A percentile compares a stretch with the other conserved stretches of the same genome.
Evolutionary conservation across 306 rosid species (phyloP).

Genomic region (Rosa lucieae): DNA sequence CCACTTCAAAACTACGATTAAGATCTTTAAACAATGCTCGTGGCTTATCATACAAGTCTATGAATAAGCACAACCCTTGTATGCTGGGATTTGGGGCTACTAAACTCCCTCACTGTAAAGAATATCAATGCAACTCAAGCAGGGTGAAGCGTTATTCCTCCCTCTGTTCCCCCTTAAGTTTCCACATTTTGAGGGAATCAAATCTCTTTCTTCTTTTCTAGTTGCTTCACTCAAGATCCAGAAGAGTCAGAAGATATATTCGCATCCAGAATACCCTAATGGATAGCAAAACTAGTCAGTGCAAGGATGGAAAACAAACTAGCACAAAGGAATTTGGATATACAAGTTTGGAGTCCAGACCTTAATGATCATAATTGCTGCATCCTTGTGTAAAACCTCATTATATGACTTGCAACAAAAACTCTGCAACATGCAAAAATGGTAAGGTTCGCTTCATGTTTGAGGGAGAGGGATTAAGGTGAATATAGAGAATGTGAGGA

Average conservation of each 20-base stretch:
- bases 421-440: conserved; percentile 50
- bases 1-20: background rate
- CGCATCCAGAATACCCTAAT: conserved; percentile 74
- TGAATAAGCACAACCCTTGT: background rate
- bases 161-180: background rate
- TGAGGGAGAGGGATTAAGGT: background rate
- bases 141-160: background rate
- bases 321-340: conserved; percentile 21
- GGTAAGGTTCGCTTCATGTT: conserved; percentile 1
- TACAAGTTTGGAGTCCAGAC: conserved; percentile 35
- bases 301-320: conserved; percentile 18
- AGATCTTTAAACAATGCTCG: no score
- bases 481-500: conserved; percentile 15
- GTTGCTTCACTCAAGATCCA: conserved; percentile 13
- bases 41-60: background rate
- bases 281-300: conserved; percentile 31
- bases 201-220: background rate
- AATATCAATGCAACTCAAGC: background rate
- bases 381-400: conserved; percentile 83
- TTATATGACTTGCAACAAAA: conserved; percentile 76
- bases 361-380: conserved; percentile 81
- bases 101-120: background rate
- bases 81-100: background rate
- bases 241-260: conserved; percentile 30
- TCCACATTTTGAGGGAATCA: background rate